phyloP scores from a whole-genome alignment of 1,284 basidiomycete genomes.

The Melampsora americana region DNA sequence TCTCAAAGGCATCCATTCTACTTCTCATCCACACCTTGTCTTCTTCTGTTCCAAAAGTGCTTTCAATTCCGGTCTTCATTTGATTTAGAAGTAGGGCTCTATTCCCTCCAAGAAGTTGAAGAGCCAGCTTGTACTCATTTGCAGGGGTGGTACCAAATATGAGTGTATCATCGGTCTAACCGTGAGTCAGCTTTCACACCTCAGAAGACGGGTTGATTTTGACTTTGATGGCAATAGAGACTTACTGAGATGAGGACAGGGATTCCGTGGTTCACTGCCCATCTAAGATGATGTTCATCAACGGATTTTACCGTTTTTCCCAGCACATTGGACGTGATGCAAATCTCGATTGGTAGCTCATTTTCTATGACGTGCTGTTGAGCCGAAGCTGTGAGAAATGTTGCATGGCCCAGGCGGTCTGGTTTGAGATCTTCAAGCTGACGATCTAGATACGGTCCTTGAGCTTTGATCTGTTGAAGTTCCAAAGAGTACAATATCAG shows the following conservation, averaged over 20 bases:
- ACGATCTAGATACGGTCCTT: constrained; percentile 9
- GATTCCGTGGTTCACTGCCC: constrained; percentile 27
- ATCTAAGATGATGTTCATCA: constrained; percentile 30
- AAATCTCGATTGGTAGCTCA: constrained; percentile 37
- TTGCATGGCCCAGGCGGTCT: constrained; percentile 34
- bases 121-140: constrained; percentile 26
- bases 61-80: not conserved
- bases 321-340: constrained; percentile 30
- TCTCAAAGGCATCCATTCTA: not conserved
- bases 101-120: constrained; percentile 4
- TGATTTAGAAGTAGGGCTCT: not conserved
- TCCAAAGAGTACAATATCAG: not conserved
- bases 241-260: constrained; percentile 38
- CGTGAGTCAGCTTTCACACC: not conserved
- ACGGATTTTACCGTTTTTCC: constrained; percentile 3
- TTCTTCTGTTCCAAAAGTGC: not conserved
- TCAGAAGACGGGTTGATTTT: not conserved
- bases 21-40: not conserved
- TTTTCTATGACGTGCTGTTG: constrained; percentile 3
- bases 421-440: constrained; percentile 16
- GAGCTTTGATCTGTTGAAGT: constrained; percentile 8
- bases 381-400: constrained; percentile 13
- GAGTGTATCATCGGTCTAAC: constrained; percentile 32
- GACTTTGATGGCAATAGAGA: too few species aligned
- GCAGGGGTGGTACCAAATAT: constrained; percentile 20